Evolutionary conservation across 768 basidiomycete genomes (phyloP), one percentile per base, ranked within the genome.

Genomic region (Paxillus rubicundulus): DNA sequence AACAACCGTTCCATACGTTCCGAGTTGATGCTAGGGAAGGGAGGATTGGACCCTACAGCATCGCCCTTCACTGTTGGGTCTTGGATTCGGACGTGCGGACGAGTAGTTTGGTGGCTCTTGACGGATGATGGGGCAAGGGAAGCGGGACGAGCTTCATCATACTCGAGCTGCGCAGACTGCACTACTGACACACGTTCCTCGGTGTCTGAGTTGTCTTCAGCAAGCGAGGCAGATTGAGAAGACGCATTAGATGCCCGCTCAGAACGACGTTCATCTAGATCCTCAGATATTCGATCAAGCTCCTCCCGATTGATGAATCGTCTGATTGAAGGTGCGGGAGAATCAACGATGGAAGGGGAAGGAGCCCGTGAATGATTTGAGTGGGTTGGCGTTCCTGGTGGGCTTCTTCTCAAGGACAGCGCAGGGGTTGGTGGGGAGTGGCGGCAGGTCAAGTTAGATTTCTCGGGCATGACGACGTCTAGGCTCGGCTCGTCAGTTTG

Each of bases 21-120:
- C 9, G 89, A 91, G 18, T 87, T 82, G 41, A 94, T 93, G 53
- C 84, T 81, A 1, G 93, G 93, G 73, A 97, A 92, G 1, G 89
- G 85, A 0, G 83, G 58, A 21, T 50, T 51, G 28, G 58, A 21
- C 20, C 47, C 77, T 24, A 73, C 75, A 8, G 59, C 55, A 41
- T 66, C 67, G n/a, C 40, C 47, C 45, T 49, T 58, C 21, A 13
- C 24, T 2, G 36, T 49, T 10, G 33, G 39, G 0, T 57, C 55
- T 12, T 55, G 43, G 14, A 16, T 44, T n/a, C 18, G 58, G 33
- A 21, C 42, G 17, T 12, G 50, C 14, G 40, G 14, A 24, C 45
- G 54, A 7, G 4, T 3, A 12, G 27, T 21, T 21, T 49, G 33
- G 21, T 30, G 16, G 20, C 37, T 32, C 34, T 59, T 54, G 16